These are phyloP conservation scores for Leavenworthia alabamica DNA, from an alignment of 345 rosid genomes.

Conservation along the genomic window DNA sequence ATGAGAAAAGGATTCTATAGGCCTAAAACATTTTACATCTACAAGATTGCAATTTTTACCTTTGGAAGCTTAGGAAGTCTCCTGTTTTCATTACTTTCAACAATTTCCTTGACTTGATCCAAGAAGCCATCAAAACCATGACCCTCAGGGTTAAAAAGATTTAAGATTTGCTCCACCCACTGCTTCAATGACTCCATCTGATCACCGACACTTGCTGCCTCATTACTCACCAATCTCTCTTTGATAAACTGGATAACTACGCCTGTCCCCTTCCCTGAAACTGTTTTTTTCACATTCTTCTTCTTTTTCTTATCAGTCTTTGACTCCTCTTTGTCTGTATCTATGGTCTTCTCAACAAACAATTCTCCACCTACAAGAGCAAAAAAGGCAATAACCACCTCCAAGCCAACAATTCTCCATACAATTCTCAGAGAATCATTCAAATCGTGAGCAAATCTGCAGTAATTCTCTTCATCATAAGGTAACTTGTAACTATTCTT, in stretches of 20 bases:
- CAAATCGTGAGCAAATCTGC: slow-evolving; percentile 45
- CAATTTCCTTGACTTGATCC: slow-evolving; percentile 56
- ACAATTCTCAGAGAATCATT: slow-evolving; percentile 38
- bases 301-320: slow-evolving; percentile 48
- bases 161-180: slow-evolving; percentile 39
- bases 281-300: slow-evolving; percentile 62
- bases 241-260: slow-evolving; percentile 55
- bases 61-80: slow-evolving; percentile 91
- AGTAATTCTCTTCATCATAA: slow-evolving; percentile 38
- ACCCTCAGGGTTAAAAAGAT: slow-evolving; percentile 42
- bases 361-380: slow-evolving; percentile 56
- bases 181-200: slow-evolving; percentile 31
- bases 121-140: slow-evolving; percentile 45
- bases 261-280: slow-evolving; percentile 70
- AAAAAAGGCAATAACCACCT: slow-evolving; percentile 53
- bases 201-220: slow-evolving; percentile 26
- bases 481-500: slow-evolving; percentile 30
- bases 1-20: not conserved
- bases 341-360: slow-evolving; percentile 32
- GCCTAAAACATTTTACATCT: not conserved
- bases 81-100: slow-evolving; percentile 85
- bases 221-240: slow-evolving; percentile 42
- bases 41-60: slow-evolving; percentile 34
- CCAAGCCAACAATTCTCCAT: slow-evolving; percentile 76
- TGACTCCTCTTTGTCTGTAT: slow-evolving; percentile 34